These are phyloP conservation scores for Allodekkera sacchari DNA, from an alignment of 805 yeast genomes.

Conservation along the genomic window DNA sequence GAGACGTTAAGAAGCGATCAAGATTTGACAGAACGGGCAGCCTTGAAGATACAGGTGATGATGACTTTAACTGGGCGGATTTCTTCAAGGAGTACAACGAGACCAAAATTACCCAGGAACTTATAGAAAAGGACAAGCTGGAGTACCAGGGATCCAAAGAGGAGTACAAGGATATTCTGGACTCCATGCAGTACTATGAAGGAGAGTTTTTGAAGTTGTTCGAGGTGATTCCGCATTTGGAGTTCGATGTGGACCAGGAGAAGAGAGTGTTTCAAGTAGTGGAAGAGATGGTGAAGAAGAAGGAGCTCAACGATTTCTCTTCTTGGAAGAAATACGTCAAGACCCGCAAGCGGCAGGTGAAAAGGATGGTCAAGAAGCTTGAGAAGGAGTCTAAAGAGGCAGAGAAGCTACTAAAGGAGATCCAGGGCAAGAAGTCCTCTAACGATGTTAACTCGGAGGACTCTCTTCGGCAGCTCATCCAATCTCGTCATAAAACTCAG, in stretches of 20 bases:
- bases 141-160: slow-evolving; percentile 57
- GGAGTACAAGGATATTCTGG: slow-evolving; percentile 54
- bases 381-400: slow-evolving; percentile 65
- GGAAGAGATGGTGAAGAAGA: slow-evolving; percentile 31
- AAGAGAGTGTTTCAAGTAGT: slow-evolving; percentile 48
- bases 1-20: slow-evolving; percentile 47
- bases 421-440: background rate
- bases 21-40: slow-evolving; percentile 68
- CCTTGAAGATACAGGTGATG: slow-evolving; percentile 30
- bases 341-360: slow-evolving; percentile 38
- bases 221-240: slow-evolving; percentile 73
- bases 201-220: slow-evolving; percentile 68
- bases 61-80: slow-evolving; percentile 48
- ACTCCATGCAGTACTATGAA: slow-evolving; percentile 44
- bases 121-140: slow-evolving; percentile 59
- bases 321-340: slow-evolving; percentile 37
- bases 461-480: slow-evolving; percentile 42
- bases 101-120: slow-evolving; percentile 47
- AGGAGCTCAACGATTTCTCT: slow-evolving; percentile 20
- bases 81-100: slow-evolving; percentile 36
- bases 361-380: slow-evolving; percentile 39
- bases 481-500: slow-evolving; percentile 36
- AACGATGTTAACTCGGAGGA: slow-evolving; percentile 22
- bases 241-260: slow-evolving; percentile 52
- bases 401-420: slow-evolving; percentile 22